Evolutionary conservation across 2,329 filamentous ascomycete genomes (phyloP).

Genomic region (Calonectria leucothoes): DNA sequence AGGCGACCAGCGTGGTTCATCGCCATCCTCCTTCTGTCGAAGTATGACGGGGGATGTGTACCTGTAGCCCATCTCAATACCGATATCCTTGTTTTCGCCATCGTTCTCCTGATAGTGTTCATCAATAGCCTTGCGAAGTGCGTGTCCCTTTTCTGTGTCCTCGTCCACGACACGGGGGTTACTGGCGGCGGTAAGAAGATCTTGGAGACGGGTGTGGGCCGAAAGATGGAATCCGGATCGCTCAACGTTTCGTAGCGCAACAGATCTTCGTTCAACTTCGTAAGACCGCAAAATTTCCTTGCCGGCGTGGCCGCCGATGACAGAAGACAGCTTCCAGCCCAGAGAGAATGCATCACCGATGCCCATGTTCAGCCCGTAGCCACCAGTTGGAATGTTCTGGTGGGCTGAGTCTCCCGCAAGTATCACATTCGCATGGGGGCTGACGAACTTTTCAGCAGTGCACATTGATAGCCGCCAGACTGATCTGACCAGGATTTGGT

Average conservation of each 20-base stretch:
- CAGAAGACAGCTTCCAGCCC: constrained; percentile 48
- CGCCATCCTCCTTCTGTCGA: too few relatives aligned
- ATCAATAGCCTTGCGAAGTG: neutral
- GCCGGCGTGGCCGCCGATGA: constrained; percentile 29
- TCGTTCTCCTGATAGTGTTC: constrained; percentile 24
- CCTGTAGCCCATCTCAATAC: constrained; percentile 40
- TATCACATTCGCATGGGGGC: constrained; percentile 47
- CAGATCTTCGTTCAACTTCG: constrained; percentile 35
- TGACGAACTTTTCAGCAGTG: constrained; percentile 28
- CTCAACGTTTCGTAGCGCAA: constrained; percentile 29
- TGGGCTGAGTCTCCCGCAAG: constrained; percentile 51
- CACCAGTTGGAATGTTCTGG: constrained; percentile 48
- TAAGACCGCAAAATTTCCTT: constrained; percentile 37
- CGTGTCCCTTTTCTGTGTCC: neutral
- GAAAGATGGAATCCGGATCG: constrained; percentile 19
- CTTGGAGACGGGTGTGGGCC: neutral
- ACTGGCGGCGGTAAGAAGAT: neutral
- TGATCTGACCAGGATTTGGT: constrained; percentile 35
- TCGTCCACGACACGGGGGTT: too few relatives aligned
- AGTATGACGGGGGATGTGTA: too few relatives aligned
- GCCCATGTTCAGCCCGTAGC: constrained; percentile 52
- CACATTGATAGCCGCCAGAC: constrained; percentile 33
- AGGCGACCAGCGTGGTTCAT: too few relatives aligned
- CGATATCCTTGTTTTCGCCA: constrained; percentile 41
- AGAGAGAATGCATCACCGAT: constrained; percentile 49